Base-by-base conservation (phyloP, 192 early-diverging fungal species). In the Rhizoclosmatium globosum region DNA sequence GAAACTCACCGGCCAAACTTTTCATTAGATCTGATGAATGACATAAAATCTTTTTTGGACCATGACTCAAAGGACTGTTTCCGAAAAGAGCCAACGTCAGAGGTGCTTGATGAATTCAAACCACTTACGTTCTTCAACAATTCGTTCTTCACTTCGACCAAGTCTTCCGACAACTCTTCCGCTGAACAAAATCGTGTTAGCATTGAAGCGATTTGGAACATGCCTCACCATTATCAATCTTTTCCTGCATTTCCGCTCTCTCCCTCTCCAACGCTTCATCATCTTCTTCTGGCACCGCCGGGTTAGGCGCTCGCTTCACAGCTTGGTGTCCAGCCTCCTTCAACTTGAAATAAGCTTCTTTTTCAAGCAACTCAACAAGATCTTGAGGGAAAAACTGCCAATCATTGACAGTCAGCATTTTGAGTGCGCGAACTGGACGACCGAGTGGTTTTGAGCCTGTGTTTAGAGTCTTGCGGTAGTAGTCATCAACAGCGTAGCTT, bases 301-400 rank as follows among this genome's bases (percentile, higher is more conserved):
- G 53, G 45, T 47, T 71, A 57, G 47, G 21, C 41, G 56, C 68
- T 6, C 73, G 61, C 60, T 74, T 74, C 60, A 76, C 67, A 15
- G 53, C 68, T 2, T 57, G 19, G 62, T 70, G 47, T 4, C 59
- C 82, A 71, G 84, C 74, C 57, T 47, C 70, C 71, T 82, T 82
- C 80, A 77, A 58, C 65, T 93, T 93, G 23, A 88, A 87, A 50
- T 93, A 86, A 38, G 92, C 88, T 79, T 97, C 96, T 80, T 92
- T 92, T 46, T 97, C 94, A 74, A 94, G 87, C 17, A 98, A 88
- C 59, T 93, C 92, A 19, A 88, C 81, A 17, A 98, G 84, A 23
- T 94, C 89, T 38, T 86, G 82, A 47, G 94, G 93, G 74, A 91
- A 97, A 84, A 99, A 99, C 84, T 99, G 98, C 82, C 94, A 96